A percentile compares a stretch with the other conserved stretches of the same genome.
Evolutionary conservation across 495 filamentous ascomycete genomes (phyloP).

Genomic region (Penicillium cinerascens): DNA sequence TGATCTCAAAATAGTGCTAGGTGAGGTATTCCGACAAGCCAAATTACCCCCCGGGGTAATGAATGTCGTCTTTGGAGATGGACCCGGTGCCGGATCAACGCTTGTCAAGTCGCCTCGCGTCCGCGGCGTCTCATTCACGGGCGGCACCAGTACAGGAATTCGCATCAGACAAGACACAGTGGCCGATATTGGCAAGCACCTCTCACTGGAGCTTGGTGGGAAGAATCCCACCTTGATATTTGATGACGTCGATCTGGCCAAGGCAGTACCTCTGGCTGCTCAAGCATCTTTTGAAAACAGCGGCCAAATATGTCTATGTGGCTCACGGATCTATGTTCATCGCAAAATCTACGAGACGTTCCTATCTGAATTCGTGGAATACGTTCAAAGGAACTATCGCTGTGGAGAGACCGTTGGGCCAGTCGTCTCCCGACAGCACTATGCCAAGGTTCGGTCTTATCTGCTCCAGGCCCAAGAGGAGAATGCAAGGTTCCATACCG

Average conservation of each 20-base stretch:
- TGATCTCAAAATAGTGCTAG: constrained; percentile 5
- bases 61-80: constrained; percentile 17
- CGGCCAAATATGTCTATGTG: constrained; percentile 51
- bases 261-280: constrained; percentile 17
- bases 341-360: constrained; percentile 22
- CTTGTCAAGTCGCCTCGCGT: constrained; percentile 11
- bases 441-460: constrained; percentile 13
- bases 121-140: constrained; percentile 23
- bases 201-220: constrained; percentile 39
- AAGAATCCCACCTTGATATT: constrained; percentile 39
- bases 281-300: constrained; percentile 21
- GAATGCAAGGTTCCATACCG: constrained; percentile 7
- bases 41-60: constrained; percentile 16
- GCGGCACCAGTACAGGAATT: constrained; percentile 16
- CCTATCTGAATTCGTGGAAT: constrained; percentile 7
- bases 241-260: constrained; percentile 28
- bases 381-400: constrained; percentile 11
- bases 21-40: constrained; percentile 16
- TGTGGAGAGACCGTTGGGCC: constrained; percentile 11
- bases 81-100: constrained; percentile 9
- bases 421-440: constrained; percentile 16
- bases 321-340: constrained; percentile 50
- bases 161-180: constrained; percentile 26
- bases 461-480: constrained; percentile 10
- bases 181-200: constrained; percentile 42